Conservation (phyloP, 768 basidiomycete species). For the Boletus vermiculosoides region DNA sequence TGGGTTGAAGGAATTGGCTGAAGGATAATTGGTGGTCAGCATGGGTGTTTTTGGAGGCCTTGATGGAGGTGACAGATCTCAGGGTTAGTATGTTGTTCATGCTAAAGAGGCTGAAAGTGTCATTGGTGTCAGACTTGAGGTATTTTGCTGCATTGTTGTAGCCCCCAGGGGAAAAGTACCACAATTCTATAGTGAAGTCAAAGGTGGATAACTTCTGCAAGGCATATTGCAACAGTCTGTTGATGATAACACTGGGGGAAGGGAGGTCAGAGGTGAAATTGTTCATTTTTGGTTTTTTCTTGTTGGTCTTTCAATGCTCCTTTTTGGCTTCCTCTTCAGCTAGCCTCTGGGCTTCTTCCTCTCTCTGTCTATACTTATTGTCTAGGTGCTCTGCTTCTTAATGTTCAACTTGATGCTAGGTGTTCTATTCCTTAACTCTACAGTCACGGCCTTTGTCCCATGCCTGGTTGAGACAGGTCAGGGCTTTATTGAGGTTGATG, state of each 20-base stretch:
- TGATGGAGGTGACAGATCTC: background rate
- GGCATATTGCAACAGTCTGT: background rate
- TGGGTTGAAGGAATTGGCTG: background rate
- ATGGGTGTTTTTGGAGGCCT: background rate
- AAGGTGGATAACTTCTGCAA: background rate
- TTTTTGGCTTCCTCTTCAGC: too few species aligned
- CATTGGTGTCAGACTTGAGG: accelerated
- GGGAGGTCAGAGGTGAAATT: background rate
- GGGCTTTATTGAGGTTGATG: too few species aligned
- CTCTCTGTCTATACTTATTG: too few species aligned
- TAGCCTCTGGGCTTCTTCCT: too few species aligned
- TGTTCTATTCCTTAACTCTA: too few species aligned
- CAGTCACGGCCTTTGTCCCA: too few species aligned
- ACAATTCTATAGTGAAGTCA: background rate
- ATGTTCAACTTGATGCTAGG: too few species aligned
- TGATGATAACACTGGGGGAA: background rate
- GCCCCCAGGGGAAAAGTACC: background rate
- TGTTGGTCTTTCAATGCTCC: background rate
- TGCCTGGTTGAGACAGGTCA: too few species aligned
- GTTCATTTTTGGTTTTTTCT: background rate
- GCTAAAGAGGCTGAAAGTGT: background rate
- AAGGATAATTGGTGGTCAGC: background rate
- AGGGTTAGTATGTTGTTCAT: background rate
- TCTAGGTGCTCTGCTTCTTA: too few species aligned
- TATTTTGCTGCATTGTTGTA: background rate